A percentile compares a stretch with the other conserved stretches of the same genome.
These are phyloP conservation scores for Barbarea vulgaris DNA, from an alignment of 345 rosid species.

Conservation along the genomic window DNA sequence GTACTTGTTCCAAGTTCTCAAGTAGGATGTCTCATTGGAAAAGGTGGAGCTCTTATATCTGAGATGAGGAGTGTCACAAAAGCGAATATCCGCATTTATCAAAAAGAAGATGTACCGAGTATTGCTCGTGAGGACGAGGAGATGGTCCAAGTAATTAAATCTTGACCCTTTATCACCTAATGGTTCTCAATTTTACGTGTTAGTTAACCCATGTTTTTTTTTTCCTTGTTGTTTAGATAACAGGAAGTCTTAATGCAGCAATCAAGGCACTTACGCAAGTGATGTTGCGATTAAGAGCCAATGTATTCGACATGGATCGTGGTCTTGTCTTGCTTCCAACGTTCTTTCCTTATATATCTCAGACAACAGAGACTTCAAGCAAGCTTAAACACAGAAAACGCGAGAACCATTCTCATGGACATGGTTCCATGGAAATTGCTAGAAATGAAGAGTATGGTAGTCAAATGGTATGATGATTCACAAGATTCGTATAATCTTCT, in stretches of 20 bases:
- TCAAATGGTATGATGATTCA: conserved; percentile 47
- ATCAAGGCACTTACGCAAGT: conserved; percentile 67
- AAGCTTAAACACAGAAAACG: conserved; percentile 49
- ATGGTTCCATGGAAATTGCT: conserved; percentile 42
- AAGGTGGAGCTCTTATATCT: conserved; percentile 67
- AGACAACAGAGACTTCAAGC: conserved; percentile 50
- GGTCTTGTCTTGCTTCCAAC: conserved; percentile 56
- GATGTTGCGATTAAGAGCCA: conserved; percentile 61
- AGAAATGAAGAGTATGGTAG: conserved; percentile 49
- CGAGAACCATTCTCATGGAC: conserved; percentile 52
- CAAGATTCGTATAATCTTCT: not conserved
- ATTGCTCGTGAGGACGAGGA: conserved; percentile 60
- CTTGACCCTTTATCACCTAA: not conserved
- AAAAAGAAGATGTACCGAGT: conserved; percentile 53
- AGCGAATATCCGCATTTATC: conserved; percentile 58
- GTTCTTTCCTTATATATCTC: conserved; percentile 63
- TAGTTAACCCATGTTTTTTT: not conserved
- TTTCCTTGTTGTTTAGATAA: conserved; percentile 48
- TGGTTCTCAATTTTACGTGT: conserved; percentile 5
- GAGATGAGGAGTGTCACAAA: conserved; percentile 66
- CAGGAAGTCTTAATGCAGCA: conserved; percentile 69
- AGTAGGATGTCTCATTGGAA: conserved; percentile 76
- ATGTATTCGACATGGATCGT: conserved; percentile 65
- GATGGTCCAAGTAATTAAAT: conserved; percentile 59
- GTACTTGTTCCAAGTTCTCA: conserved; percentile 67